Evolutionary conservation across 2,329 filamentous ascomycete species (phyloP).

Genomic region (Allantophomopsis cytisporea): DNA sequence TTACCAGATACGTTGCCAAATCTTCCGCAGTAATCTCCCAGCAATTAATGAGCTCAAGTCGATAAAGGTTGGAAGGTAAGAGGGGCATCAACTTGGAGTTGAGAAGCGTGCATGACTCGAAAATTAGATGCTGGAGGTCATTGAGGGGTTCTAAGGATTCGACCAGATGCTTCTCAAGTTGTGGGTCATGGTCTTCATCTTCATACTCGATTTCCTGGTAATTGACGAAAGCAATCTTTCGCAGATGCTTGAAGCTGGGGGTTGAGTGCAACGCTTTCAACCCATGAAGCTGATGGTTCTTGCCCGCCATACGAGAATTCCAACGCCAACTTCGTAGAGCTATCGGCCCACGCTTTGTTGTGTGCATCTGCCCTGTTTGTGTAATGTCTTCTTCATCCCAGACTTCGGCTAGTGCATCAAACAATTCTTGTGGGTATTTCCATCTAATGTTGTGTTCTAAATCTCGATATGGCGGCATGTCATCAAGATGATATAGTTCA

Average conservation of each 20-base stretch:
- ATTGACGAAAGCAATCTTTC: conserved; percentile 46
- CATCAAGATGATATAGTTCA: conserved; percentile 57
- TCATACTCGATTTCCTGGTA: conserved; percentile 33
- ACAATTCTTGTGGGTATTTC: conserved; percentile 54
- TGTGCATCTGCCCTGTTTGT: not conserved
- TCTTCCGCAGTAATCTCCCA: conserved; percentile 57
- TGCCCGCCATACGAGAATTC: conserved; percentile 39
- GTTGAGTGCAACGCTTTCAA: conserved; percentile 38
- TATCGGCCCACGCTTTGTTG: conserved; percentile 31
- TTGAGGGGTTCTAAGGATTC: conserved; percentile 40
- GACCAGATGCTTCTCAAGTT: conserved; percentile 24
- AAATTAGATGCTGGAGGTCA: conserved; percentile 50
- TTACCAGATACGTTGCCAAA: conserved; percentile 49
- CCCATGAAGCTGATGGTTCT: conserved; percentile 30
- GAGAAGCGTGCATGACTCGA: conserved; percentile 63
- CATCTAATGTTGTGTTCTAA: conserved; percentile 47
- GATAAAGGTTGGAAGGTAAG: conserved; percentile 51
- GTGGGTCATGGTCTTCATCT: conserved; percentile 15
- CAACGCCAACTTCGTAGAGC: conserved; percentile 40
- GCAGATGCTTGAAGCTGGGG: conserved; percentile 40
- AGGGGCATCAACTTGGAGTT: conserved; percentile 54
- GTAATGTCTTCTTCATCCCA: conserved; percentile 20
- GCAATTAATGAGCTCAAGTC: conserved; percentile 68
- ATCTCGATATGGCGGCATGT: conserved; percentile 51
- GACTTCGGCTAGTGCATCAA: conserved; percentile 48